Conservation (phyloP, 2,329 filamentous ascomycete species). For the Sarocladiaceae sp. region DNA sequence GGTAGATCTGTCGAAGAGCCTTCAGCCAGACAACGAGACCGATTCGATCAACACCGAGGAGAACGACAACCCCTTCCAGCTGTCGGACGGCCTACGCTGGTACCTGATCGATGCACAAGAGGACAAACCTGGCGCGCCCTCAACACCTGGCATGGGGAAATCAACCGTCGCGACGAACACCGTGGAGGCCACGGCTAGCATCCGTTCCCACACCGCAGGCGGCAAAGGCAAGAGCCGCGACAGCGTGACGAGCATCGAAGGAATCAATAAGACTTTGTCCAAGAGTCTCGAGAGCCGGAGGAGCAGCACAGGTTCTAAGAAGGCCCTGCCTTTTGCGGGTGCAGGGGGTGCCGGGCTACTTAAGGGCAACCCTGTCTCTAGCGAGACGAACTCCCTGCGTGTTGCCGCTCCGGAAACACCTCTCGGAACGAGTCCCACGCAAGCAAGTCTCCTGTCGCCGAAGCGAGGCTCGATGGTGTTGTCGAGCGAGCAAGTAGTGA, state of each 20-base stretch:
- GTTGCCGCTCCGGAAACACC: constrained; percentile 39
- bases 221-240: constrained; percentile 39
- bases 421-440: constrained; percentile 33
- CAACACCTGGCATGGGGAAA: constrained; percentile 87
- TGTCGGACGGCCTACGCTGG: constrained; percentile 92
- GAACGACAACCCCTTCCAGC: constrained; percentile 93
- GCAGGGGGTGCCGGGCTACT: constrained; percentile 32
- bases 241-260: constrained; percentile 55
- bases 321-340: constrained; percentile 54
- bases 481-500: constrained; percentile 10
- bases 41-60: constrained; percentile 57
- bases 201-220: constrained; percentile 43
- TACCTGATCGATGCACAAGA: constrained; percentile 91
- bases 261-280: constrained; percentile 70
- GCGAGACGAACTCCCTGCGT: constrained; percentile 53
- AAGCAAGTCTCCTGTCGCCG: constrained; percentile 22
- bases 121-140: constrained; percentile 84
- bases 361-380: constrained; percentile 47
- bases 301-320: constrained; percentile 80
- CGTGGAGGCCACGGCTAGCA: constrained; percentile 77
- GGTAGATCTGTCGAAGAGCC: constrained; percentile 80
- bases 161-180: constrained; percentile 84
- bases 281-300: constrained; percentile 88
- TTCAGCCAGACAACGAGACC: constrained; percentile 45
- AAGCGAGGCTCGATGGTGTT: constrained; percentile 11